Base-by-base conservation (phyloP, 306 rosid species). In the Abrus precatorius region DNA sequence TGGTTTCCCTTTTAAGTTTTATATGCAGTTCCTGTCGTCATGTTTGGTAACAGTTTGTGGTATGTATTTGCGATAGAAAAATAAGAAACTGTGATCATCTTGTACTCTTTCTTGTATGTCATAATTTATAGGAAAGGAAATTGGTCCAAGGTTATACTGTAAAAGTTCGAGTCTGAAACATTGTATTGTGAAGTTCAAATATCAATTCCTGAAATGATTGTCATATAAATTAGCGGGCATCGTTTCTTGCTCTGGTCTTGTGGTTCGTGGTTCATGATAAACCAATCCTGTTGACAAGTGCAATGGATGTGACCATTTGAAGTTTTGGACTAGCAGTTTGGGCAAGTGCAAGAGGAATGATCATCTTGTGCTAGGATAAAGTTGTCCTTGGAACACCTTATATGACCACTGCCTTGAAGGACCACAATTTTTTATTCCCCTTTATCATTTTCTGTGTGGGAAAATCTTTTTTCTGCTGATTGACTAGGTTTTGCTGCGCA, bases 91-190 rank as follows among this genome's bases (percentile, higher is more conserved):
- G 55, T 77, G 75, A 74, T 82, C 76, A 79, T 86, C 84, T 76
- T 86, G 77, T 89, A 80, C 86, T 82, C 54, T 84, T 85, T 81
- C 70, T 83, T 87, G 77, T 87, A 67, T 89, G 92, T 74, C 90
- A 85, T 85, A 78, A 84, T 66, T 84, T 83, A 90, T 91, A 91
- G 88, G 87, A 88, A 88, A 90, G 83, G 87, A 85, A 85, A 86
- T 79, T 89, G 89, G 89, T 91, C 91, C 87, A 79, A 84, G 89
- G 81, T 81, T 90, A 91, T 92, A 95, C 97, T 91, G 99, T 95
- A 91, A 83, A 91, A 91, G 88, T 79, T 86, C 69, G 48, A 88
- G 78, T 87, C 80, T 81, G 62, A 86, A 78, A 84, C 87, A 83
- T 88, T 81, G 91, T 86, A 88, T 83, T 89, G 93, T 92, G 93